Conservation (phyloP, 306 rosid species). For the Begonia fuchsioides region DNA sequence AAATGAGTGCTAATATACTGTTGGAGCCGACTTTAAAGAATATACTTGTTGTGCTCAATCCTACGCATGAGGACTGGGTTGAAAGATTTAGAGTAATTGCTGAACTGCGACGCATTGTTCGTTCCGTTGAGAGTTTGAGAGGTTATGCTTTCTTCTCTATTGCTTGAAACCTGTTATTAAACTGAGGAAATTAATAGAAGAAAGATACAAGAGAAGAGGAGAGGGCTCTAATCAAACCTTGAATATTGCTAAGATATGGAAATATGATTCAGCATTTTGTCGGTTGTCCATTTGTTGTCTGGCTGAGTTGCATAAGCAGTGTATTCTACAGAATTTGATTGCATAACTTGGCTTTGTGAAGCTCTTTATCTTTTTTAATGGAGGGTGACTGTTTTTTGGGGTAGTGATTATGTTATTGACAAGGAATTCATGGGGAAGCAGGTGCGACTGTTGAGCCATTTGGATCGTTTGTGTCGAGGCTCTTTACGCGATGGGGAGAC, state of each 20-base stretch:
- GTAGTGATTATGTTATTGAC: constrained; percentile 3
- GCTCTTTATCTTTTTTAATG: background rate
- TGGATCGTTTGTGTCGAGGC: constrained; percentile 80
- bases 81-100: constrained; percentile 31
- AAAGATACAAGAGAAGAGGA: background rate
- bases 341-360: background rate
- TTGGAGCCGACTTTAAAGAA: constrained; percentile 36
- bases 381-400: constrained; percentile 4
- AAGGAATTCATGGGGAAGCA: constrained; percentile 23
- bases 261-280: background rate
- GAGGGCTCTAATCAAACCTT: too few species aligned
- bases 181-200: background rate
- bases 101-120: constrained; percentile 27
- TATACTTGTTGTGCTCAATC: constrained; percentile 36
- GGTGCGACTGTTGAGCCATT: constrained; percentile 92
- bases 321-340: background rate
- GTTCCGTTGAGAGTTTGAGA: constrained; percentile 34
- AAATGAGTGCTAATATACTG: constrained; percentile 23
- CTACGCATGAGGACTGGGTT: constrained; percentile 37
- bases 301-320: background rate
- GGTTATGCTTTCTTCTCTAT: constrained; percentile 6
- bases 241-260: background rate
- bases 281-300: too few species aligned
- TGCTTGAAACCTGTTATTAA: background rate
- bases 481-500: constrained; percentile 75